These are phyloP conservation scores for Diplodia seriata DNA, from an alignment of 2,329 filamentous ascomycete species.

Conservation along the genomic window DNA sequence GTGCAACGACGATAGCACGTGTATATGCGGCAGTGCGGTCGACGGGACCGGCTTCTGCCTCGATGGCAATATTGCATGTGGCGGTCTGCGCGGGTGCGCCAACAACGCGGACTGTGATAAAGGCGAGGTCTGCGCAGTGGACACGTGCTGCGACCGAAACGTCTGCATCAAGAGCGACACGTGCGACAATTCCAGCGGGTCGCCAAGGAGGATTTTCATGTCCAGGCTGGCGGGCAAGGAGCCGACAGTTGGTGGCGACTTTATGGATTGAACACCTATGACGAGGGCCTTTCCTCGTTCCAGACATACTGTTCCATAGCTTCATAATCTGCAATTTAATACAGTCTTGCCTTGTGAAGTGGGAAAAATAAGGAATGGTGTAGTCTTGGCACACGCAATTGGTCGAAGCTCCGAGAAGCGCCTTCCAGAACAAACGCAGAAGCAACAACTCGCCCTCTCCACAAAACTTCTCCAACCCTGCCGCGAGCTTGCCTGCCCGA, in stretches of 20 bases:
- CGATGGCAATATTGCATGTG: slow-evolving; percentile 36
- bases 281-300: no score
- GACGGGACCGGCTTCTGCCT: slow-evolving; percentile 42
- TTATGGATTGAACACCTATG: not conserved
- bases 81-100: slow-evolving; percentile 33
- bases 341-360: not conserved
- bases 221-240: not conserved
- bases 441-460: not conserved
- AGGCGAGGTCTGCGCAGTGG: slow-evolving; percentile 37
- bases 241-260: slow-evolving; percentile 10
- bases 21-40: slow-evolving; percentile 42
- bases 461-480: not conserved
- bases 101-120: slow-evolving; percentile 34
- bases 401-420: slow-evolving; percentile 25
- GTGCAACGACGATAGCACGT: slow-evolving; percentile 39
- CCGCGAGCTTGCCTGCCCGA: not conserved
- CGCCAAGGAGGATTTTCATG: slow-evolving; percentile 9
- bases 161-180: slow-evolving; percentile 36
- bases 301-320: no score
- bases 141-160: slow-evolving; percentile 37
- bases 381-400: slow-evolving; percentile 26
- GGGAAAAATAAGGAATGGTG: not conserved
- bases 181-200: slow-evolving; percentile 31
- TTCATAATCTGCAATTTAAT: not conserved
- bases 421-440: slow-evolving; percentile 6